These are phyloP conservation scores for Fusarium verrucosum DNA, from an alignment of 2,329 filamentous ascomycete genomes.

Conservation along the genomic window DNA sequence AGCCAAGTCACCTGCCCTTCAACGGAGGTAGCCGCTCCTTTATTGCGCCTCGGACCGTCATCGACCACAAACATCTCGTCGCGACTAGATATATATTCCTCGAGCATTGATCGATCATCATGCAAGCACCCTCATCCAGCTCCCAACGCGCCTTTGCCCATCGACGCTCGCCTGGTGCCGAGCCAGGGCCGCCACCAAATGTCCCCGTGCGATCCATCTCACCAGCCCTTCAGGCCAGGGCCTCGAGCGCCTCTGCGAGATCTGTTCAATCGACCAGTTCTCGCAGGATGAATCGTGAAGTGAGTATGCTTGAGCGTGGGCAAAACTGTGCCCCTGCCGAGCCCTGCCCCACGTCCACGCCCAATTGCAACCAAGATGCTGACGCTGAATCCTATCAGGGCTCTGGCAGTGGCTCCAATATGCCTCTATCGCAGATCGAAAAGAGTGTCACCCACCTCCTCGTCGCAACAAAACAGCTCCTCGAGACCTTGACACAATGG, in stretches of 20 bases:
- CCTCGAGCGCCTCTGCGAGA: conserved; percentile 74
- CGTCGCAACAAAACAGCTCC: conserved; percentile 95
- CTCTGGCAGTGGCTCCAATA: conserved; percentile 72
- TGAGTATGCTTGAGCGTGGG: conserved; percentile 36
- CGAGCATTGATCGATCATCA: conserved; percentile 17
- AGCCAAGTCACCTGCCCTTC: neutral
- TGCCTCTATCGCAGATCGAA: conserved; percentile 91
- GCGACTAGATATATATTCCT: conserved; percentile 8
- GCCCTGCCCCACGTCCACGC: conserved; percentile 32
- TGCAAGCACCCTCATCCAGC: conserved; percentile 42
- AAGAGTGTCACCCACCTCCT: conserved; percentile 98
- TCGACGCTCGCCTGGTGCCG: conserved; percentile 70
- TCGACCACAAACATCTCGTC: conserved; percentile 3
- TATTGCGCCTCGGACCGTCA: neutral
- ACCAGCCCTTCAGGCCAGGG: conserved; percentile 69
- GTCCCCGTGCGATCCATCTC: conserved; percentile 68
- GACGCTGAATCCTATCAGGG: conserved; percentile 45
- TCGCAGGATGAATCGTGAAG: conserved; percentile 49
- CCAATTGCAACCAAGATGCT: conserved; percentile 38
- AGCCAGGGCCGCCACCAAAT: conserved; percentile 66
- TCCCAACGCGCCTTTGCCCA: conserved; percentile 63
- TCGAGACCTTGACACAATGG: conserved; percentile 98
- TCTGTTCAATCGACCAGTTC: conserved; percentile 57
- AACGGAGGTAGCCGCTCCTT: neutral
- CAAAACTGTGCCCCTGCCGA: conserved; percentile 34